Evolutionary conservation across 2,329 filamentous ascomycete genomes (phyloP).

Genomic region (Arthrobotrys sinensis): DNA sequence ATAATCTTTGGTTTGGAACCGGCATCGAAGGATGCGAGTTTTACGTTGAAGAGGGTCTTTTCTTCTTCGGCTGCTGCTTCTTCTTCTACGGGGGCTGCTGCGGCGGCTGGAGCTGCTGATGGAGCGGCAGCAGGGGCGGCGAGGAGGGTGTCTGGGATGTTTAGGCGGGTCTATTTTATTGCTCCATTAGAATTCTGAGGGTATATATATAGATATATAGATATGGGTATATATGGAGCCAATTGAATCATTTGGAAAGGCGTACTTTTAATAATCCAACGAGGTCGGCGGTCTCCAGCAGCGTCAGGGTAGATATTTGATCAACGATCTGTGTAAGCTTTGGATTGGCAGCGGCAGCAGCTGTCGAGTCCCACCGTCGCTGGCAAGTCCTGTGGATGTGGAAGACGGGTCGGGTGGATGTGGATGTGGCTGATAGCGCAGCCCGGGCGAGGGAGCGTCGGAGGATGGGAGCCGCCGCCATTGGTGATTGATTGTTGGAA

Average conservation of each 20-base stretch:
- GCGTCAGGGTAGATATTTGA: slow-evolving; percentile 97
- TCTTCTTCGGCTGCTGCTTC: slow-evolving; percentile 89
- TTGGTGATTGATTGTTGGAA: no score
- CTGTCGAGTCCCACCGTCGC: slow-evolving; percentile 82
- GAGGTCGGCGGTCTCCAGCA: slow-evolving; percentile 96
- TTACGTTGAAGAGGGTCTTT: slow-evolving; percentile 97
- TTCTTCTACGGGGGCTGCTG: slow-evolving; percentile 81
- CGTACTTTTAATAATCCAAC: slow-evolving; percentile 96
- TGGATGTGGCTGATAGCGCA: slow-evolving; percentile 31
- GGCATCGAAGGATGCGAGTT: slow-evolving; percentile 90
- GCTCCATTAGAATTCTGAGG: no score
- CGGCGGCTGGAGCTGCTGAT: slow-evolving; percentile 74
- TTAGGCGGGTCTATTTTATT: slow-evolving; percentile 87
- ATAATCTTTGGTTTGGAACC: slow-evolving; percentile 97
- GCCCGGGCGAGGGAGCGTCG: slow-evolving; percentile 56
- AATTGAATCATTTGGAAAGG: no score
- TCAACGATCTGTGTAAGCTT: slow-evolving; percentile 97
- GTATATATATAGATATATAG: neutral
- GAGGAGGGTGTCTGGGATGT: slow-evolving; percentile 97
- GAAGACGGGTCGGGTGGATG: slow-evolving; percentile 32
- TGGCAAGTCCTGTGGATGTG: slow-evolving; percentile 52
- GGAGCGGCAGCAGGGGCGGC: slow-evolving; percentile 82
- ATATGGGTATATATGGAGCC: slow-evolving; percentile 71
- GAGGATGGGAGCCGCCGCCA: slow-evolving; percentile 56
- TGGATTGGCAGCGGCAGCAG: slow-evolving; percentile 79